Evolutionary conservation across 805 yeast species (phyloP).

Genomic region (Zygotorulaspora chibaensis): DNA sequence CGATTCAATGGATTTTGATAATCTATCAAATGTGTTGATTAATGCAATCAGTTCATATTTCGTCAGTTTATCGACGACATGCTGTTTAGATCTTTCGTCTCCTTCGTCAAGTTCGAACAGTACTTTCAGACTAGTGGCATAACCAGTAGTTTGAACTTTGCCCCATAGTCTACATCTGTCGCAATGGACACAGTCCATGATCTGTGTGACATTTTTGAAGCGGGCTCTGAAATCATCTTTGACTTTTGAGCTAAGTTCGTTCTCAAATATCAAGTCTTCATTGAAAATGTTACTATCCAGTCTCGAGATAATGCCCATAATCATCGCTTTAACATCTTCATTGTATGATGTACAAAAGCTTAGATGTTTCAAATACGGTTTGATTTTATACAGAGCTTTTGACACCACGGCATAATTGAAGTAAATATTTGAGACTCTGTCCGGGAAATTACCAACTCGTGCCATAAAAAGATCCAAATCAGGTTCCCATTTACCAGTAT

Average conservation of each 20-base stretch:
- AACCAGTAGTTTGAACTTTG: conserved; percentile 93
- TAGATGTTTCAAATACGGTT: conserved; percentile 47
- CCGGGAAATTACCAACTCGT: conserved; percentile 86
- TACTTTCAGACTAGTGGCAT: conserved; percentile 92
- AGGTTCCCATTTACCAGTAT: conserved; percentile 79
- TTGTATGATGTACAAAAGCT: conserved; percentile 47
- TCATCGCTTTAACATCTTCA: conserved; percentile 41
- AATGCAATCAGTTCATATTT: conserved; percentile 86
- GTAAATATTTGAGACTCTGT: conserved; percentile 82
- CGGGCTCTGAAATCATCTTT: conserved; percentile 84
- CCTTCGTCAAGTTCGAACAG: conserved; percentile 66
- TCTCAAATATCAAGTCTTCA: conserved; percentile 48
- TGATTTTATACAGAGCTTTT: conserved; percentile 70
- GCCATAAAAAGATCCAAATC: conserved; percentile 76
- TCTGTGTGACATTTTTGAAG: conserved; percentile 82
- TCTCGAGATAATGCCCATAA: conserved; percentile 39
- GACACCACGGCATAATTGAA: conserved; percentile 87
- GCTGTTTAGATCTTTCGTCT: conserved; percentile 40
- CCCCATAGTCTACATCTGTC: conserved; percentile 99
- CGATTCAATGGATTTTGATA: conserved; percentile 77
- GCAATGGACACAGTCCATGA: conserved; percentile 99
- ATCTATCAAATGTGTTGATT: conserved; percentile 86
- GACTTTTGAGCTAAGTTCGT: conserved; percentile 43
- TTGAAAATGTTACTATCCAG: conserved; percentile 42
- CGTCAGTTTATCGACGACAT: conserved; percentile 55